These are phyloP conservation scores for Acanthamoeba culbertsoni DNA, from an alignment of 208 protist species.

Conservation along the genomic window DNA sequence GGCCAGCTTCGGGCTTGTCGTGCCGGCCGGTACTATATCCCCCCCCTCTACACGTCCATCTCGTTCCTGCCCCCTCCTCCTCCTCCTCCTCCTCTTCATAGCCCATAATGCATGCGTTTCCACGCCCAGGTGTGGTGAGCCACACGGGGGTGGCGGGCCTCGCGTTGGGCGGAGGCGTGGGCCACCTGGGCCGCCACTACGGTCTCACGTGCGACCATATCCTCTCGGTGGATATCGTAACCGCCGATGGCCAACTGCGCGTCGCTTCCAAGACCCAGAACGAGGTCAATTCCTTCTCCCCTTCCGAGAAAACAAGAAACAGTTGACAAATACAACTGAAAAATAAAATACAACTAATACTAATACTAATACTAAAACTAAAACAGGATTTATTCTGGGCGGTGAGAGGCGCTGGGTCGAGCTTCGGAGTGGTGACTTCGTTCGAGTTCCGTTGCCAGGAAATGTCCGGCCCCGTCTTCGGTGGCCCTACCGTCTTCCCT, in stretches of 20 bases:
- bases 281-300: no score
- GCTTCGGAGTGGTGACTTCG: conserved; percentile 63
- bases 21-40: background rate
- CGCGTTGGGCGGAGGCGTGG: conserved; percentile 46
- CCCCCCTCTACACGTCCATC: no score
- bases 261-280: background rate
- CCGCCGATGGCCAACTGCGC: background rate
- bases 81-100: no score
- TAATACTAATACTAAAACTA: no score
- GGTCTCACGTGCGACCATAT: conserved; percentile 34
- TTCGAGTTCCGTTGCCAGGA: conserved; percentile 15
- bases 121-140: background rate
- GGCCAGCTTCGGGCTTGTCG: background rate
- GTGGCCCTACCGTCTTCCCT: background rate
- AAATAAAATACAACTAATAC: no score
- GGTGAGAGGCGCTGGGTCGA: conserved; percentile 62
- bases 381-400: conserved; percentile 68
- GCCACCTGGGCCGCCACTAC: background rate
- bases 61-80: no score
- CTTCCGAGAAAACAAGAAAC: no score
- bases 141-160: conserved; percentile 50
- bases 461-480: background rate
- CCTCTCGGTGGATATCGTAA: background rate
- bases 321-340: no score
- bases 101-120: background rate